These are phyloP conservation scores for Alternaria sp. DNA, from an alignment of 2,329 filamentous ascomycete genomes.

Conservation along the genomic window DNA sequence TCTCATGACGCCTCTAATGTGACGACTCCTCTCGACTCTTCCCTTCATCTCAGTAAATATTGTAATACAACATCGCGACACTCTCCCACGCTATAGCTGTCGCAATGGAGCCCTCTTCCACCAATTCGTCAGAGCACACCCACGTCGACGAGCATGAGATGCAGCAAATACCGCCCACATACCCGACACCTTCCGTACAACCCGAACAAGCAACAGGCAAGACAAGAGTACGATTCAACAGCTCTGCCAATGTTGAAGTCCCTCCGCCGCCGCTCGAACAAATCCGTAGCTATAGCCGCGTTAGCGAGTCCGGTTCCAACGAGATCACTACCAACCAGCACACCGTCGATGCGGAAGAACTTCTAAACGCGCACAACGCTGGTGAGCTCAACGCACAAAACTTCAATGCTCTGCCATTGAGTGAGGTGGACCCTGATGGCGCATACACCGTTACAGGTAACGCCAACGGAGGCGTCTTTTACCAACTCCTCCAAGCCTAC, in stretches of 20 bases:
- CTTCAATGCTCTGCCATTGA: conserved; percentile 4
- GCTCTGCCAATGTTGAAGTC: conserved; percentile 35
- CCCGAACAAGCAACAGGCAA: conserved; percentile 23
- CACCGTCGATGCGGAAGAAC: conserved; percentile 32
- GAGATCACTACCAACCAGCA: conserved; percentile 22
- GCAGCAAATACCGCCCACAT: conserved; percentile 9
- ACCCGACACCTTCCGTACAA: conserved; percentile 20
- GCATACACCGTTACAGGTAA: conserved; percentile 40
- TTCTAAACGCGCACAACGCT: conserved; percentile 31
- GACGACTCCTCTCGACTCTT: background rate
- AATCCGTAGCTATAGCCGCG: conserved; percentile 21
- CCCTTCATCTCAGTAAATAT: background rate
- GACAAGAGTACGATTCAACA: conserved; percentile 40
- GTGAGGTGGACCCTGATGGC: conserved; percentile 25
- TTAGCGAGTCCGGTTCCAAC: conserved; percentile 24
- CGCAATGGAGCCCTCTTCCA: conserved; percentile 29
- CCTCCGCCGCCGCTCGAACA: conserved; percentile 19
- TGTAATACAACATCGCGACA: background rate
- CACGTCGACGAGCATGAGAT: conserved; percentile 22
- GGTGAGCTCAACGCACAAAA: conserved; percentile 9
- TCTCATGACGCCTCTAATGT: conserved; percentile 1
- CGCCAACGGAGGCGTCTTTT: conserved; percentile 42
- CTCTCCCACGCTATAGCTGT: background rate
- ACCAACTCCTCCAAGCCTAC: conserved; percentile 45
- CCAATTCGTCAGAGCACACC: conserved; percentile 22